Base-by-base conservation (phyloP, 257 asterid species). In the Knoxia roxburghii region DNA sequence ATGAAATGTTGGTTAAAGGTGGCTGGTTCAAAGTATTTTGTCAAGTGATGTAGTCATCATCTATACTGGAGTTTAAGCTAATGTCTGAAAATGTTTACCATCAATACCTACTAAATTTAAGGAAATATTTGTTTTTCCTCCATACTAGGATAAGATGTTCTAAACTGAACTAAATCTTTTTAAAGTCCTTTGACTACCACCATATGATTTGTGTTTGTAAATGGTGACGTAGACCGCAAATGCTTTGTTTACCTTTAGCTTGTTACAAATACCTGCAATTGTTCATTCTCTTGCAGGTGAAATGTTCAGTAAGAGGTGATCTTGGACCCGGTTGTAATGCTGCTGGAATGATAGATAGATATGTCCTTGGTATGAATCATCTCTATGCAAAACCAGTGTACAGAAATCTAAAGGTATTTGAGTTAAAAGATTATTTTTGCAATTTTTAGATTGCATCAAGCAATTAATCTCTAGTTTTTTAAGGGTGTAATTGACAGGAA, bases 321-420 rank as follows among this genome's bases (percentile, higher is more conserved):
- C 86, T 91, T 2, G 81, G 94, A 62, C 98, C 98, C 56, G 94
- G 87, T 40, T 91, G 98, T 75, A 91, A 87, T 70, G 69, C 98
- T 75, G 98, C 89, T 66, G 96, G 87, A 66, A 82, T 89, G 98
- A 76, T 91, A 56, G 98, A 91, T 80, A 92, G 94, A 35, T 56
- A 37, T 62, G 41, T 91, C 73, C 91, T 91, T 72, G 96, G 98
- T 50, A 73, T 82, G 30, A 63, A 80, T 70, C 98, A 85, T 83
- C 84, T 91, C 54, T 89, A 89, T 71, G 62, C 78, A 61, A 86
- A 86, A 68, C 95, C 98, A 11, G 93, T 81, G 32, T 89, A 86
- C 65, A 79, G 86, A 80, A 89, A 88, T 77, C 81, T 91, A 71
- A 82, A 86, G 94, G 95, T 86, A 78, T 75, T 61, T 56, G 61